Base-by-base conservation (phyloP, 2,329 filamentous ascomycete species). In the Cercospora sp. region DNA sequence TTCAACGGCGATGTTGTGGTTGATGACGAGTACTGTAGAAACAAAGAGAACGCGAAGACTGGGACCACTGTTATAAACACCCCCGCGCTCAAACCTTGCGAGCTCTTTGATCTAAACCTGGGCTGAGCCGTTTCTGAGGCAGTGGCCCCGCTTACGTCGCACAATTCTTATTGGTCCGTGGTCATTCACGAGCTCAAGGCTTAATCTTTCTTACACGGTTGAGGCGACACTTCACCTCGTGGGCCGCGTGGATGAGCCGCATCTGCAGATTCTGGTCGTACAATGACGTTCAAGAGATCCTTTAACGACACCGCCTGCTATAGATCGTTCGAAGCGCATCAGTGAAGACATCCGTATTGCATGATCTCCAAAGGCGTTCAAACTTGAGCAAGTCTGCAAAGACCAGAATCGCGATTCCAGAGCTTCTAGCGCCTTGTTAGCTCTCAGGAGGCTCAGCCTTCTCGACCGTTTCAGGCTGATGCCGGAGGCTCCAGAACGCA, bases 81-180 rank as follows among this genome's bases (percentile, higher is more conserved):
- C 62, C 49, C 62, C 51, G 51, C 62, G 51, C 34, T 24, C 53
- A 64, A 58, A 58, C 51, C 24, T 45, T 58, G 51, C 24, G 51
- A 58, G 62, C 51, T 65, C 62, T 26, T 65, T 58, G 32, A 58
- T 37, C 62, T 37, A 65, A 43, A 65, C 30, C n/a, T 59, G 61
- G 21, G 49, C 18, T 40, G 64, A 53, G 37, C 45, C 43, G 57
- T 34, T 26, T 30, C 32, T 18, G 32, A 43, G 61, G 26, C 16
- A 55, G 57, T 32, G 61, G 43, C 65, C 65, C 45, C 58, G 60
- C 65, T 66, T 66, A 66, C 45, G 30, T 55, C 37, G 16, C 30
- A 8, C 40, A 43, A 32, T 16, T 40, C n/a, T 65, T 43, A 68
- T 68, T 68, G 61, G 66, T 40, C 9, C 43, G 5, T 60, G n/a